A percentile compares a stretch with the other conserved stretches of the same genome.
These are phyloP conservation scores for Aureobasidium sp. DNA, from an alignment of 2,329 filamentous ascomycete species.

Conservation along the genomic window DNA sequence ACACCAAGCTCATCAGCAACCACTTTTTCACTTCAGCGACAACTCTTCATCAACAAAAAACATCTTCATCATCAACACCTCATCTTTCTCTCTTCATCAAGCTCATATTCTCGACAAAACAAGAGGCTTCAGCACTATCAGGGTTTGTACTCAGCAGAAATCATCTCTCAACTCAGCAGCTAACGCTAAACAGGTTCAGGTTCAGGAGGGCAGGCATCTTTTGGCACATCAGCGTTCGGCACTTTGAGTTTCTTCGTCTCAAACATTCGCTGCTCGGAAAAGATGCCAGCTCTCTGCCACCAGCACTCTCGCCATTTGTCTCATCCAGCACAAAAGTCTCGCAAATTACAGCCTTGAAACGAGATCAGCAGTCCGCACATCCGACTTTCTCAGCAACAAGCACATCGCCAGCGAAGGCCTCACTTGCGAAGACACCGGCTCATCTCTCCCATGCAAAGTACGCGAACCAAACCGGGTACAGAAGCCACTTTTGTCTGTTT, in stretches of 20 bases:
- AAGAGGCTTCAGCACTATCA: constrained; percentile 6
- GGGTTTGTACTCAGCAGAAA: not conserved
- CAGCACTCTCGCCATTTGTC: not conserved
- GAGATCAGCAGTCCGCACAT: constrained; percentile 2
- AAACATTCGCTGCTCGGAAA: not conserved
- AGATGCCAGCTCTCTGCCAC: not conserved
- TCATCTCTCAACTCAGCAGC: not conserved
- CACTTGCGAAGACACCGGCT: not conserved
- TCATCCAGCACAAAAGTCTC: not conserved
- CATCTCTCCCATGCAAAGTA: constrained; percentile 1
- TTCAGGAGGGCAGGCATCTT: not conserved
- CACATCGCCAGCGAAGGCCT: not conserved
- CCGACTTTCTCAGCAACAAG: not conserved
- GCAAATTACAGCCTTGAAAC: constrained; percentile 2
- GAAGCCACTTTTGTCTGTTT: not conserved
- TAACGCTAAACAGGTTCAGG: not conserved
- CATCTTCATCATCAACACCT: not conserved
- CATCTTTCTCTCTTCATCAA: not conserved
- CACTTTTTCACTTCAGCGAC: not conserved
- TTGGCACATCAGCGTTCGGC: not conserved
- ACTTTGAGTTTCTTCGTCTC: not conserved
- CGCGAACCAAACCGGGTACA: not conserved
- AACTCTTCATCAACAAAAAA: not conserved
- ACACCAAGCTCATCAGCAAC: not conserved
- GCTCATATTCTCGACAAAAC: not conserved